These are phyloP conservation scores for Marasmius fiardii DNA, from an alignment of 1,284 basidiomycete genomes.

Conservation along the genomic window DNA sequence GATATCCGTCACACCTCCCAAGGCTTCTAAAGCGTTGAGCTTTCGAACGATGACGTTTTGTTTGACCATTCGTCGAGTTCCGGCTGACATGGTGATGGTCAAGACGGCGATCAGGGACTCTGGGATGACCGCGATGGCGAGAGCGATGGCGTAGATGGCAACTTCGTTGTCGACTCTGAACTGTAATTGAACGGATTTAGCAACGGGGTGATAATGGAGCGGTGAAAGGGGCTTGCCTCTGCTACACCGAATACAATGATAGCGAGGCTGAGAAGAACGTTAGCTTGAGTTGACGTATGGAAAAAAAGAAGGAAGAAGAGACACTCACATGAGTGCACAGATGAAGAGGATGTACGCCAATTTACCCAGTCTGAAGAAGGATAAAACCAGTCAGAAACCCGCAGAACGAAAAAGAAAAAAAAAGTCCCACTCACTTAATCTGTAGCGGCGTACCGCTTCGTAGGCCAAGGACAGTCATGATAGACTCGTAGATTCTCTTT, in stretches of 20 bases:
- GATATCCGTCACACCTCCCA: slow-evolving; percentile 34
- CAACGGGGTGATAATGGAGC: neutral
- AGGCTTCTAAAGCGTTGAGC: slow-evolving; percentile 7
- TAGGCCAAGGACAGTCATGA: slow-evolving; percentile 25
- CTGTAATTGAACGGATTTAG: slow-evolving; percentile 11
- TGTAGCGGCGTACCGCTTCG: slow-evolving; percentile 53
- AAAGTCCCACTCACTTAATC: slow-evolving; percentile 37
- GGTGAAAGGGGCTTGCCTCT: neutral
- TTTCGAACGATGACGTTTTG: slow-evolving; percentile 26
- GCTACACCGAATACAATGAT: slow-evolving; percentile 58
- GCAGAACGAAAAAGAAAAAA: neutral
- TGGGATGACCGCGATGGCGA: slow-evolving; percentile 39
- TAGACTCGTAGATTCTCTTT: slow-evolving; percentile 18
- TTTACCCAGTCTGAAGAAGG: slow-evolving; percentile 31
- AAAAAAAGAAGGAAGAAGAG: neutral
- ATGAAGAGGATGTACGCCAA: slow-evolving; percentile 25
- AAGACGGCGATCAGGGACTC: slow-evolving; percentile 40
- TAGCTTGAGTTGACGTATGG: neutral
- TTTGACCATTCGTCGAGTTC: slow-evolving; percentile 49
- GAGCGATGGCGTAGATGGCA: slow-evolving; percentile 42
- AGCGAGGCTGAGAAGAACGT: slow-evolving; percentile 22
- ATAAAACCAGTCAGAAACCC: neutral
- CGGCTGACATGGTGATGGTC: slow-evolving; percentile 47
- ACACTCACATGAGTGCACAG: slow-evolving; percentile 3
- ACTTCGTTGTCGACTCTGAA: slow-evolving; percentile 42